Percentiles rank a stretch among this genome's conserved stretches.
Conservation (phyloP, 345 rosid species). For the Eucalyptus marginata region DNA sequence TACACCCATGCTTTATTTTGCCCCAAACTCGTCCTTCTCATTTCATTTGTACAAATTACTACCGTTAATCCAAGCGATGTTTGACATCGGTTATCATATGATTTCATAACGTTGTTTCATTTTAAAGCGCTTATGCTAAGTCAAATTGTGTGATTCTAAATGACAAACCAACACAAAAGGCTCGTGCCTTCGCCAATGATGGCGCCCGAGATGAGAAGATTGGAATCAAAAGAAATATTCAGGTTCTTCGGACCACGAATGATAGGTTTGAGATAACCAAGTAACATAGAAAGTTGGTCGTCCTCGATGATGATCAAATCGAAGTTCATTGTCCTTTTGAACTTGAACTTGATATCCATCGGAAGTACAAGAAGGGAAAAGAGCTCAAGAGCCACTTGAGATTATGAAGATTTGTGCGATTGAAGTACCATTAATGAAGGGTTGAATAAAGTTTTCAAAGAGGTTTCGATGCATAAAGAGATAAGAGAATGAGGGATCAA, state of each 20-base stretch:
- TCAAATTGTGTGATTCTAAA: not conserved
- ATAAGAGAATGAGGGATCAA: not conserved
- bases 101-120: not conserved
- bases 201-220: not conserved
- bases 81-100: not conserved
- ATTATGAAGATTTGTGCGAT: not conserved
- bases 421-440: not conserved
- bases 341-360: not conserved
- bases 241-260: not conserved
- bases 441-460: not conserved
- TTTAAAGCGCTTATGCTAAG: not conserved
- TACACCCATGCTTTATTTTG: not conserved
- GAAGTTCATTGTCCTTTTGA: not conserved
- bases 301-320: not conserved
- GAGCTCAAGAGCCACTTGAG: not conserved
- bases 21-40: not conserved
- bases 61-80: not conserved
- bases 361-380: not conserved
- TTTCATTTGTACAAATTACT: not conserved
- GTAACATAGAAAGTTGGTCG: not conserved
- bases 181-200: not conserved
- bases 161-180: not conserved
- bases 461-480: rapidly evolving
- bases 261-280: not conserved
- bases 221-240: not conserved